Evolutionary conservation across 2,329 filamentous ascomycete genomes (phyloP), one percentile per base, ranked within the genome.

Genomic region (Ophiosphaerella herpotricha): DNA sequence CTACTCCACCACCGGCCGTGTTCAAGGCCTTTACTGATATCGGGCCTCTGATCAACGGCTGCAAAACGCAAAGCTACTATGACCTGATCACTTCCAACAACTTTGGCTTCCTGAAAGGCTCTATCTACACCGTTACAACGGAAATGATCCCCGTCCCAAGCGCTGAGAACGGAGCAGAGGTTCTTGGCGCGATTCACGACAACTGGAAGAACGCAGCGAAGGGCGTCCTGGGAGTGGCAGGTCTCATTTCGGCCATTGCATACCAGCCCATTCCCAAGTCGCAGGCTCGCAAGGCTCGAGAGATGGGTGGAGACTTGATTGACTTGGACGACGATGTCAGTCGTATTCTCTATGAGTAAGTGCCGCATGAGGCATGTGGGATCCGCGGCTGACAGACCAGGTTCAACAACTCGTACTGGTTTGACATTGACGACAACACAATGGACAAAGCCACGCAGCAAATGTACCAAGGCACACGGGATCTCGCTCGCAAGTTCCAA

Each of bases 21-120:
- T 86, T 87, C 48, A 75, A 79, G 53, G 77, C 78, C 48, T 87
- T 87, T 67, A 77, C 78, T 2, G 70, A 71, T 37, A 75, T 83
- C 42, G 58, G 65, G 0, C 74, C 76, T 2, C 48, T 69, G 2
- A 61, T 71, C 26, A 79, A 82, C 61, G 76, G 68, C 38, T 74
- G 74, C 52, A 78, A 79, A 67, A 77, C 76, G 3, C 79, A 75
- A 57, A 75, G 67, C 24, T 81, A 80, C 55, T 67, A 74, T 45
- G 74, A 76, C 33, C 66, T 83, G 16, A 69, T 80, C 33, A 69
- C 61, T 16, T 67, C 61, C 36, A 81, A 81, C 62, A 75, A 82
- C 51, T 66, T 58, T 46, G 64, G 56, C 8, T 61, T 67, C 5
- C 29, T 70, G 36, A 66, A 67, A 33, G 61, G 59, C 8, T 61